A percentile compares a stretch with the other conserved stretches of the same genome.
phyloP scores from a whole-genome alignment of 192 early-diverging fungal genomes.

The Backusella sp. region DNA sequence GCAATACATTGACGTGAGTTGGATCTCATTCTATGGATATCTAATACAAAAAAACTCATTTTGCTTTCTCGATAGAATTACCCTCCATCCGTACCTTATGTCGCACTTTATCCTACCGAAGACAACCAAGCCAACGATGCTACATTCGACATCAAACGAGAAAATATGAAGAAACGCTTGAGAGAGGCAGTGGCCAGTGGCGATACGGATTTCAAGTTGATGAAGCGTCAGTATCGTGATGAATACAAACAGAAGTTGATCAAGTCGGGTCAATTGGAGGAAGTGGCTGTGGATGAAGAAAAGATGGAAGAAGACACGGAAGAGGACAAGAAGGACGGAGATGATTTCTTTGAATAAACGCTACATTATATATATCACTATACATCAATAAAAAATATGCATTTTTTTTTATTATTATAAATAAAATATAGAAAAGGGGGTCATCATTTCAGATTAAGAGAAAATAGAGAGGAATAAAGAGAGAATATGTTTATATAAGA shows the following conservation, averaged over 20 bases:
- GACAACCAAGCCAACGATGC: not conserved
- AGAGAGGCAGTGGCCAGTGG: not conserved
- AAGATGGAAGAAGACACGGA: not conserved
- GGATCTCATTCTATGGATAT: too few relatives aligned
- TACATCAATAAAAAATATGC: not conserved
- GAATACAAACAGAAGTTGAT: conserved; percentile 10
- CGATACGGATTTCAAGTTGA: conserved; percentile 1
- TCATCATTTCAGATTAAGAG: not conserved
- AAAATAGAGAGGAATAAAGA: not conserved
- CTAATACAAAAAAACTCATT: not conserved
- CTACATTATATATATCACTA: too few relatives aligned
- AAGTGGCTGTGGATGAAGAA: not conserved
- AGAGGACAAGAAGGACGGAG: not conserved
- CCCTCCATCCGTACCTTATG: conserved; percentile 4
- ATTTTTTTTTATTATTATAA: not conserved
- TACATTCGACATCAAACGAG: not conserved
- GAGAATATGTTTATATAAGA: not conserved
- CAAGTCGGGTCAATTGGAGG: not conserved
- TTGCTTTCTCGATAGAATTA: not conserved
- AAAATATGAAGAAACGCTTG: not conserved
- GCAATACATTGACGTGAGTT: conserved; percentile 2
- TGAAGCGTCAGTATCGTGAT: conserved; percentile 13
- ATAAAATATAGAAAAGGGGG: not conserved
- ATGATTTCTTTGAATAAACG: conserved; percentile 21
- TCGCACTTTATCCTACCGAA: not conserved